These are phyloP conservation scores for Coemansia sp. DNA, from an alignment of 192 early-diverging fungal genomes.

Conservation along the genomic window DNA sequence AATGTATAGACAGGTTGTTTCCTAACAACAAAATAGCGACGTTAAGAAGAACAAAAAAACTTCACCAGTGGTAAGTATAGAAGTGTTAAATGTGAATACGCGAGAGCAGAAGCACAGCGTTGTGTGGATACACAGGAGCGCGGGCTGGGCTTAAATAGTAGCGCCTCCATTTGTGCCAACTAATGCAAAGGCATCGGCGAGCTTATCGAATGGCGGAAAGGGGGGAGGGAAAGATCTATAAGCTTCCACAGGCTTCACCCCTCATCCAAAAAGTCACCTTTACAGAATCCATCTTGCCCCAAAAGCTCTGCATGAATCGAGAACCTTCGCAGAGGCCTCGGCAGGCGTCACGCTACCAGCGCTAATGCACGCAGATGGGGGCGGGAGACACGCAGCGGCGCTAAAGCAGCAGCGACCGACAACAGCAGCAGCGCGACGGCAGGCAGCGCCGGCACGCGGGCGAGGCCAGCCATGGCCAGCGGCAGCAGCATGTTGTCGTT, in stretches of 20 bases:
- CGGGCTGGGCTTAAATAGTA: not conserved
- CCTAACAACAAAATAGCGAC: slow-evolving; percentile 10
- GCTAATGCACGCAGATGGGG: not conserved
- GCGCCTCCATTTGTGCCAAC: not conserved
- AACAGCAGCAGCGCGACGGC: not conserved
- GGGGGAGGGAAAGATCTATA: slow-evolving; percentile 30
- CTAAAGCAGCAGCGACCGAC: not conserved
- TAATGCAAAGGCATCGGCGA: not conserved
- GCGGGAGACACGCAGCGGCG: not conserved
- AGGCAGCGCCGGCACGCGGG: not conserved
- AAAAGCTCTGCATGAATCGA: not conserved
- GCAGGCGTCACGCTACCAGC: not conserved
- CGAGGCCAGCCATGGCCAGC: slow-evolving; percentile 55
- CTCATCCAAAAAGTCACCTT: slow-evolving; percentile 1
- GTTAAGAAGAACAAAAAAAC: slow-evolving; percentile 7
- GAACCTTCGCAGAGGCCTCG: not conserved
- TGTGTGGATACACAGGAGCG: not conserved
- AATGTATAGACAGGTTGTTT: not conserved
- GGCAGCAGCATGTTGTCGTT: slow-evolving; percentile 96
- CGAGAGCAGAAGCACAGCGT: not conserved
- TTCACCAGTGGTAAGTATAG: not conserved
- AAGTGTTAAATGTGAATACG: not conserved
- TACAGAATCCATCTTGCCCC: not conserved
- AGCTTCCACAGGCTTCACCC: slow-evolving; percentile 26
- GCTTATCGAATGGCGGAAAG: not conserved